Evolutionary conservation across 495 filamentous ascomycete genomes (phyloP).

Genomic region (Umbilicaria muhlenbergii): DNA sequence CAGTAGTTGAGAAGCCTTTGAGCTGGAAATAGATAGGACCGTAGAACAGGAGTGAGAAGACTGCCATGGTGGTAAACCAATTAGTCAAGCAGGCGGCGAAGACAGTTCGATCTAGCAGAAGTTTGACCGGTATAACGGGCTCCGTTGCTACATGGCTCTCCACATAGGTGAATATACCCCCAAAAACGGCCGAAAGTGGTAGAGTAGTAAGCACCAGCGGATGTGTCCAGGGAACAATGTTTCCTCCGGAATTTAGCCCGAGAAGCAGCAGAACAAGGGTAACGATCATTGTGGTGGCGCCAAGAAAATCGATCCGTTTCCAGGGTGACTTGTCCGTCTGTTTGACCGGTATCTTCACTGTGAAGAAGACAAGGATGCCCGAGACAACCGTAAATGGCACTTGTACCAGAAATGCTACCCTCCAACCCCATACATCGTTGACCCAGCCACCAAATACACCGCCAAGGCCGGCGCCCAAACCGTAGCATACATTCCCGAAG

Average conservation of each 20-base stretch:
- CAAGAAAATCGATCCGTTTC: conserved; percentile 51
- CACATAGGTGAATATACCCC: conserved; percentile 42
- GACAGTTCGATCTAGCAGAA: conserved; percentile 48
- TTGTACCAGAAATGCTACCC: conserved; percentile 66
- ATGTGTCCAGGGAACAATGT: conserved; percentile 55
- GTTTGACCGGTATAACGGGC: conserved; percentile 54
- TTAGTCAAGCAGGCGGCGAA: conserved; percentile 48
- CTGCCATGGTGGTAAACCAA: conserved; percentile 30
- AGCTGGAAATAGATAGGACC: conserved; percentile 58
- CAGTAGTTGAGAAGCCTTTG: conserved; percentile 40
- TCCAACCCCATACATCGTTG: conserved; percentile 64
- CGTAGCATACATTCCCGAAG: conserved; percentile 64
- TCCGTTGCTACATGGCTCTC: conserved; percentile 38
- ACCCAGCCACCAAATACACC: conserved; percentile 71
- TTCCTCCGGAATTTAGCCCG: conserved; percentile 59
- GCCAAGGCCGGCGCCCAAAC: conserved; percentile 51
- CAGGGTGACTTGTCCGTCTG: conserved; percentile 45
- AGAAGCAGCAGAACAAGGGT: conserved; percentile 46
- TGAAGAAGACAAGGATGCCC: conserved; percentile 45
- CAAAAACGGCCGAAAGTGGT: conserved; percentile 36
- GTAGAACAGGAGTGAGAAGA: conserved; percentile 41
- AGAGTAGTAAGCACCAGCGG: conserved; percentile 46
- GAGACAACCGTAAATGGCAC: conserved; percentile 51
- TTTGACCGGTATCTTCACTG: conserved; percentile 64
- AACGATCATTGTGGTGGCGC: conserved; percentile 41